Evolutionary conservation across 83 land plant genomes (phyloP).

Genomic region (Picea mariana): DNA sequence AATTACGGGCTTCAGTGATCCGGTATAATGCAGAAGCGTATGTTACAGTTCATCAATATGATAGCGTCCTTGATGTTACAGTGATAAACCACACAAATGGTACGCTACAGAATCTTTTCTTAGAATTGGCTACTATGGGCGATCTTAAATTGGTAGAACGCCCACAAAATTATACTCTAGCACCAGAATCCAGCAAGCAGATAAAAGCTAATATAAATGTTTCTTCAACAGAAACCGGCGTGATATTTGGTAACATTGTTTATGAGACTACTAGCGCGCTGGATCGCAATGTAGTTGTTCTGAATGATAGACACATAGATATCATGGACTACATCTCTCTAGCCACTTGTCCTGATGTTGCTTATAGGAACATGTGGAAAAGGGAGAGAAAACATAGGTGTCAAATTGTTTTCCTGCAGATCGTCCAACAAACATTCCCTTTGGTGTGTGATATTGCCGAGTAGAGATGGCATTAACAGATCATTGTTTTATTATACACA

Average conservation of each 20-base stretch:
- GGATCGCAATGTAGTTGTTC: constrained; percentile 81
- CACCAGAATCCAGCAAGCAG: constrained; percentile 85
- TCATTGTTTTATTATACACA: no score
- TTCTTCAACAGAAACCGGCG: constrained; percentile 91
- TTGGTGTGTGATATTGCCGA: no score
- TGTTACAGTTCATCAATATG: constrained; percentile 93
- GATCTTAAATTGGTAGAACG: constrained; percentile 90
- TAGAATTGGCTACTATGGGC: constrained; percentile 92
- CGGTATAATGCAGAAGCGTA: constrained; percentile 95
- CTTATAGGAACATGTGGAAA: constrained; percentile 87
- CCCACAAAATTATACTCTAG: constrained; percentile 86
- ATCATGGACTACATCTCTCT: constrained; percentile 94
- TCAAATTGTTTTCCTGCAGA: no score
- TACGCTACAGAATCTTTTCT: constrained; percentile 82
- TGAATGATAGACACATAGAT: constrained; percentile 90
- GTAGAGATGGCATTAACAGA: no score
- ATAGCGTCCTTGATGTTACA: constrained; percentile 87
- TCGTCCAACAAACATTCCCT: no score
- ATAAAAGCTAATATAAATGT: constrained; percentile 87
- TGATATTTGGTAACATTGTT: constrained; percentile 89
- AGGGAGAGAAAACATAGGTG: no score
- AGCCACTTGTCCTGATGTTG: constrained; percentile 77
- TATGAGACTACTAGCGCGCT: constrained; percentile 84
- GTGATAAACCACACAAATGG: constrained; percentile 76
- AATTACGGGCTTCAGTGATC: constrained; percentile 89